Evolutionary conservation across 1,284 basidiomycete species (phyloP).

Genomic region (Leccinum fuscescens): DNA sequence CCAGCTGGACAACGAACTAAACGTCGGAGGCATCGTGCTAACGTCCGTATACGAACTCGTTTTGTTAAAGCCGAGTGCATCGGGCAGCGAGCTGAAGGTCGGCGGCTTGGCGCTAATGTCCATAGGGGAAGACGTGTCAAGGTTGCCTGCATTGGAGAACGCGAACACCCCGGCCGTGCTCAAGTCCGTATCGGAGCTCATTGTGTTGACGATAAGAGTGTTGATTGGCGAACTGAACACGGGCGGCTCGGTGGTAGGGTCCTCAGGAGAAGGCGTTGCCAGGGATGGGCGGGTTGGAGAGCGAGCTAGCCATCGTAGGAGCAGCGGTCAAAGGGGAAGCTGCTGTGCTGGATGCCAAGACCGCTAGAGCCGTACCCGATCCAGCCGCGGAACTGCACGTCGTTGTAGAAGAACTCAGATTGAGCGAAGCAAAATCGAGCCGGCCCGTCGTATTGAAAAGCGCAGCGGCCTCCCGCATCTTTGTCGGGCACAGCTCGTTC

Average conservation of each 20-base stretch:
- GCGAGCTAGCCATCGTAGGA: not conserved
- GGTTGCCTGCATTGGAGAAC: not conserved
- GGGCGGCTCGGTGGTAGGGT: not conserved
- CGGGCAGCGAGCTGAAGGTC: conserved; percentile 3
- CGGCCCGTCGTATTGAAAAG: conserved; percentile 17
- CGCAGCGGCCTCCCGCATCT: conserved; percentile 16
- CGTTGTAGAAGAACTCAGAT: conserved; percentile 1
- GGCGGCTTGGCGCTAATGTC: not conserved
- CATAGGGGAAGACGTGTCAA: not conserved
- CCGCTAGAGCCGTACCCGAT: not conserved
- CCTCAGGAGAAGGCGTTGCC: not conserved
- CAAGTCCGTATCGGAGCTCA: conserved; percentile 11
- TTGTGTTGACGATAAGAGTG: not conserved
- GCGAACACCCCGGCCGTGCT: conserved; percentile 2
- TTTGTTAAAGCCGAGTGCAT: not conserved
- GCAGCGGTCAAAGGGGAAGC: not conserved
- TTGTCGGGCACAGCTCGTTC: conserved; percentile 20
- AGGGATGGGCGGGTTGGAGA: not conserved
- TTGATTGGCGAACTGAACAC: conserved; percentile 3
- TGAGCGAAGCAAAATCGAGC: conserved; percentile 18
- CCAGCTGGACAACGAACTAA: conserved; percentile 11
- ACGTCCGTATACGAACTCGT: conserved; percentile 15
- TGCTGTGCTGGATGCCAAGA: not conserved
- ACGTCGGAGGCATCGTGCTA: conserved; percentile 17
- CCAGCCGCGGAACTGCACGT: not conserved